Conservation (phyloP, 176 grass and related monocot species). For the Raddia guianensis region DNA sequence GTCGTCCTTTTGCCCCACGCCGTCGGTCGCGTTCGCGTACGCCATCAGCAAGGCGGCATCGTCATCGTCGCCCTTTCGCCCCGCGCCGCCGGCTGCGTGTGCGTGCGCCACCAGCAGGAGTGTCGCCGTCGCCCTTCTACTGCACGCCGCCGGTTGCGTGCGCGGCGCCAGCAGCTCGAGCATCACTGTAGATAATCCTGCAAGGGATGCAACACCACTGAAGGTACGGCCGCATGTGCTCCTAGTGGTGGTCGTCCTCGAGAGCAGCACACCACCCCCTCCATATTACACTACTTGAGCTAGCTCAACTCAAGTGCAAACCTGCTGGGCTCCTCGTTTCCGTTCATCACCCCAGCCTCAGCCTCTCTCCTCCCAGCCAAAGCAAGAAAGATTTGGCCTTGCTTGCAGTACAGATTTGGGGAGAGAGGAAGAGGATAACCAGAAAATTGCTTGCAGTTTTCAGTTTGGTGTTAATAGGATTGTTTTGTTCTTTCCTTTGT, state of each 20-base stretch:
- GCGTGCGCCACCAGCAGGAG: no score
- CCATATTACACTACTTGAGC: not conserved
- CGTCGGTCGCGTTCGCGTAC: no score
- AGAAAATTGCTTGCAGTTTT: no score
- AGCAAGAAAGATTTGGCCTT: constrained; percentile 28
- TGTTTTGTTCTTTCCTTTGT: constrained; percentile 24
- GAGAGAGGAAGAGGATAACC: no score
- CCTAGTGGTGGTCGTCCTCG: constrained; percentile 8
- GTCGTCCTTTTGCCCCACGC: no score
- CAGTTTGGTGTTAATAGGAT: not conserved
- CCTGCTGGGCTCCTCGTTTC: constrained; percentile 22
- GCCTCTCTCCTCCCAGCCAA: not conserved
- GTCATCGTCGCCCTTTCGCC: no score
- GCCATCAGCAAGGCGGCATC: no score
- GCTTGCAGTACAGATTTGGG: not conserved
- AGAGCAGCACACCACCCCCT: constrained; percentile 4
- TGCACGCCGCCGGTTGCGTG: no score
- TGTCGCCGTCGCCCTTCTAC: no score
- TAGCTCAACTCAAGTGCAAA: not conserved
- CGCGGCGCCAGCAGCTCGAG: no score
- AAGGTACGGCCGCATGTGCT: constrained; percentile 1
- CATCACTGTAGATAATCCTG: no score
- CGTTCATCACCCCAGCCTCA: not conserved
- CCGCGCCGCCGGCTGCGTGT: no score
- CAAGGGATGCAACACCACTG: not conserved